Evolutionary conservation across 208 protist species (phyloP), one percentile per base, ranked within the genome.

Genomic region (Wallacemonas rigidus): DNA sequence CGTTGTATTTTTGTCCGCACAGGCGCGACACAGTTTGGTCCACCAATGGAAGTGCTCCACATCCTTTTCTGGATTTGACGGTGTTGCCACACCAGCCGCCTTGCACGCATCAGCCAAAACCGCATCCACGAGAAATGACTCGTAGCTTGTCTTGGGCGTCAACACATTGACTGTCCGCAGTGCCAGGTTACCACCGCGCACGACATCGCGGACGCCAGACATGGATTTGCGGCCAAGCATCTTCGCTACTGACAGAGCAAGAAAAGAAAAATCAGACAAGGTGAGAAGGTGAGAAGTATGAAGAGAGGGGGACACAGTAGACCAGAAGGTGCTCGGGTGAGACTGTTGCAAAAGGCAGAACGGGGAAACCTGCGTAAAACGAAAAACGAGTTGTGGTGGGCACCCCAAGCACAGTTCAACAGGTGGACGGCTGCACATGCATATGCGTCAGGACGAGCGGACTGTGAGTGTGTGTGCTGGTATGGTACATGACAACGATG

Each of bases 1-100:
- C 9, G 88, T 91, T 4, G 72, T 85, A 14, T 67, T 79, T 69
- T 95, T 97, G 7, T 92, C 76, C 61, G 68, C 79, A 68, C 90
- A 95, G 1, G 92, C 92, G 1, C 69, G 62, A 65, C 92, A 95
- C 3, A 97, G 80, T 72, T 95, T 97, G 54, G 85, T 82, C 90
- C 92, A 97, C 84, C 85, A 93, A 36, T 81, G 79, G 54, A 71
- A 81, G 67, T 95, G 74, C 2, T 81, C 72, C 51, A 97, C 41
- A 9, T 88, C 74, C 35, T 70, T 71, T 44, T 85, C 80, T 7
- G 81, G 72, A 15, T 80, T 75, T 1, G 77, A 74, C 6, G 88
- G 86, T 43, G 84, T 69, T 15, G 77, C 74, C 12, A 95, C 75
- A 67, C 83, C 80, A 1, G 80, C 83, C 35, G 70, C 69, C 47